Percentiles rank a stretch among this genome's conserved stretches.
Evolutionary conservation across 495 filamentous ascomycete species (phyloP).

Genomic region (Talaromyces stipitatus): DNA sequence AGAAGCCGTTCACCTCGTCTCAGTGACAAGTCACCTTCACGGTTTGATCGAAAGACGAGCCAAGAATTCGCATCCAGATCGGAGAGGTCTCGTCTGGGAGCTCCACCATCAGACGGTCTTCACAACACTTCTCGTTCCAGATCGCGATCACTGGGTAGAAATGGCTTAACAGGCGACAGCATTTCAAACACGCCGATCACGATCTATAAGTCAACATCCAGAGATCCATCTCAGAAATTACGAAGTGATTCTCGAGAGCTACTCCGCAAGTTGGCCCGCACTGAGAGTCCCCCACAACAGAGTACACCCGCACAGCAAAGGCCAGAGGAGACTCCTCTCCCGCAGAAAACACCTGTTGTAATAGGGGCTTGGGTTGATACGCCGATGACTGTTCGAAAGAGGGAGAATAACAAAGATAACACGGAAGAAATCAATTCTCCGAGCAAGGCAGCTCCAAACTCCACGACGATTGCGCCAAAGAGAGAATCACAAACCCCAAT

Average conservation of each 20-base stretch:
- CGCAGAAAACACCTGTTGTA: constrained; percentile 41
- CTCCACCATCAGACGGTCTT: constrained; percentile 14
- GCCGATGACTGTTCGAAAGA: constrained; percentile 34
- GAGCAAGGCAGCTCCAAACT: not conserved
- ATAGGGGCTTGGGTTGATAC: constrained; percentile 49
- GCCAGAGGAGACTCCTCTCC: constrained; percentile 27
- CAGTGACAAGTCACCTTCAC: constrained; percentile 14
- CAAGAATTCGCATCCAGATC: constrained; percentile 1
- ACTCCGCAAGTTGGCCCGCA: constrained; percentile 54
- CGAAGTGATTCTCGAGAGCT: constrained; percentile 58
- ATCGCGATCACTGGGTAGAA: constrained; percentile 9
- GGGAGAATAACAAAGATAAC: constrained; percentile 16
- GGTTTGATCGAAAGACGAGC: constrained; percentile 7
- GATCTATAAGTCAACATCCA: constrained; percentile 33
- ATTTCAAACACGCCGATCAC: constrained; percentile 48
- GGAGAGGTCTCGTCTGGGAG: constrained; percentile 6
- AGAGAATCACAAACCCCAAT: not conserved
- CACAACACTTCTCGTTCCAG: constrained; percentile 2
- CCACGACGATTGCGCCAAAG: constrained; percentile 6
- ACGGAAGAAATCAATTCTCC: constrained; percentile 3
- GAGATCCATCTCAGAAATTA: constrained; percentile 22
- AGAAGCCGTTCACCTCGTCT: constrained; percentile 10
- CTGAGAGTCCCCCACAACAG: constrained; percentile 40
- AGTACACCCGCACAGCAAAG: constrained; percentile 34
- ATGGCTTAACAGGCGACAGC: constrained; percentile 23